Conservation (phyloP, 83 land plant species). For the Thuja plicata region DNA sequence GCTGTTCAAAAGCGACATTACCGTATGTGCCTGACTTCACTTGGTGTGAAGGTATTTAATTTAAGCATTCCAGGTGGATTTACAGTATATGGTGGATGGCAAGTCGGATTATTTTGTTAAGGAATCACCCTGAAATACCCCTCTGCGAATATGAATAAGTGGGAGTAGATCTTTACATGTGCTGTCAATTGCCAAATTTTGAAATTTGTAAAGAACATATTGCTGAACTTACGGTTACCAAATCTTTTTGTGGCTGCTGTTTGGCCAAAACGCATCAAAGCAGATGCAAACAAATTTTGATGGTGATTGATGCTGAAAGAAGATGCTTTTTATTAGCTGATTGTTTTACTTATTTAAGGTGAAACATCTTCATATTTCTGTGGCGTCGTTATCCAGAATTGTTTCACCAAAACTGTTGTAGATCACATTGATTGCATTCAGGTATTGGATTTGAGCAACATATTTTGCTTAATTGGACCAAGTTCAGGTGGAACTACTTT, state of each 20-base stretch:
- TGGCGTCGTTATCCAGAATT: not conserved
- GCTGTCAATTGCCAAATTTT: not conserved
- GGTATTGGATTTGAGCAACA: not conserved
- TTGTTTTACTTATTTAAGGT: not conserved
- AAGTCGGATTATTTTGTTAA: not conserved
- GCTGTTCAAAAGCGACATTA: not conserved
- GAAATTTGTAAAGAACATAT: not conserved
- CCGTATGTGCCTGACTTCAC: not conserved
- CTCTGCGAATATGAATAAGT: constrained; percentile 3
- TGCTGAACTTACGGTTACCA: not conserved
- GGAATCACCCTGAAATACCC: not conserved
- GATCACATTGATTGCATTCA: not conserved
- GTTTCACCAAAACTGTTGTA: constrained; percentile 1
- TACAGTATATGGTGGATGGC: not conserved
- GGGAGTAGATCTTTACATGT: not conserved
- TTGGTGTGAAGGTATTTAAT: not conserved
- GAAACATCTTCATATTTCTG: not conserved
- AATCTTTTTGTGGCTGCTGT: not conserved
- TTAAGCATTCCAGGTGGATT: not conserved
- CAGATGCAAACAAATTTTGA: constrained; percentile 1
- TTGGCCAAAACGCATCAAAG: not conserved
- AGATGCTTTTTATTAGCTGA: not conserved
- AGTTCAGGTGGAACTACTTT: not conserved
- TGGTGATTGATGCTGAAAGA: constrained; percentile 12
- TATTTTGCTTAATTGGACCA: not conserved